phyloP scores from a whole-genome alignment of 176 grass and related monocot genomes.

The Oryza longistaminata region DNA sequence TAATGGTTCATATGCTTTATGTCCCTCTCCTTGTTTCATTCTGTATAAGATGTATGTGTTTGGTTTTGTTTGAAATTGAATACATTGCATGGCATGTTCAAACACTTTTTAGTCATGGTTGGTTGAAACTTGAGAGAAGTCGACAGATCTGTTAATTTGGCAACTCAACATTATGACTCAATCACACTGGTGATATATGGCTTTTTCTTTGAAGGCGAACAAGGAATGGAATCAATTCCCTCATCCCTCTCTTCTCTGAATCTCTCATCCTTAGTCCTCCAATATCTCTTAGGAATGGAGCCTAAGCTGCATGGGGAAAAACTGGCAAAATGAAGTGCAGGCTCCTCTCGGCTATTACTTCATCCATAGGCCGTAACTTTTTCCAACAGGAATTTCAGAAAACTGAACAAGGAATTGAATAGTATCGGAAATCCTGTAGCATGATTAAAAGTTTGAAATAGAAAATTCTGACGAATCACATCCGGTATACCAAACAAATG shows the following conservation, averaged over 20 bases:
- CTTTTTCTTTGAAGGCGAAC: neutral
- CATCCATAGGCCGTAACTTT: neutral
- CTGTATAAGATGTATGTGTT: neutral
- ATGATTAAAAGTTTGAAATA: neutral
- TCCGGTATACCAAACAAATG: conserved; percentile 15
- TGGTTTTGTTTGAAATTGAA: neutral
- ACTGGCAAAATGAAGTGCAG: neutral
- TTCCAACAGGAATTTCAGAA: conserved; percentile 29
- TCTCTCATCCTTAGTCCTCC: neutral
- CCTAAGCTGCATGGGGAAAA: neutral
- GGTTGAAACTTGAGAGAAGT: neutral
- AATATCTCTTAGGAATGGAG: neutral
- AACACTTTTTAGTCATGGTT: neutral
- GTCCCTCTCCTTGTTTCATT: neutral
- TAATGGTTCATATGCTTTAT: neutral
- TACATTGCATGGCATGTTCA: neutral
- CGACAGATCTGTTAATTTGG: neutral
- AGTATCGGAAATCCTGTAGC: conserved; percentile 2
- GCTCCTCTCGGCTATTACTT: neutral
- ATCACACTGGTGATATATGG: neutral
- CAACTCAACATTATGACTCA: neutral
- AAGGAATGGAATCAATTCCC: neutral
- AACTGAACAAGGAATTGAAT: conserved; percentile 18
- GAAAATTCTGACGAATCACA: neutral
- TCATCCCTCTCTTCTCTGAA: neutral